Conservation (phyloP, 2,329 filamentous ascomycete genomes). For the Juglanconis oblonga region DNA sequence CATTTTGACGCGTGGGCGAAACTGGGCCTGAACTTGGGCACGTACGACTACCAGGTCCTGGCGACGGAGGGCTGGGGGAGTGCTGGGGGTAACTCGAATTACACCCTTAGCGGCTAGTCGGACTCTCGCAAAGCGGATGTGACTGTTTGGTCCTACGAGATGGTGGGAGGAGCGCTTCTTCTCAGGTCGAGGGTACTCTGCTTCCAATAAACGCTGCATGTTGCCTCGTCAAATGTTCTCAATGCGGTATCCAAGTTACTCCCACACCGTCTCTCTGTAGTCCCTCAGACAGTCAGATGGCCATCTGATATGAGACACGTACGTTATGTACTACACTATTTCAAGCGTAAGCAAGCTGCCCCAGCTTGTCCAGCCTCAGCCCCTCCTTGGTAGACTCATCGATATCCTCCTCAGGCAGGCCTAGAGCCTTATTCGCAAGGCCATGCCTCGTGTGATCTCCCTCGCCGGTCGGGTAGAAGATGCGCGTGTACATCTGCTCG, state of each 20-base stretch:
- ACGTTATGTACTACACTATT: background rate
- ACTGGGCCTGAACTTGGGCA: constrained; percentile 44
- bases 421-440: constrained; percentile 50
- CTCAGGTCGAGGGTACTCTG: background rate
- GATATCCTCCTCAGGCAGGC: constrained; percentile 54
- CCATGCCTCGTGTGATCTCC: constrained; percentile 37
- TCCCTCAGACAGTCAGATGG: background rate
- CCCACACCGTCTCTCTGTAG: background rate
- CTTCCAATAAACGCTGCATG: background rate
- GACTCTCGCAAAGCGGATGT: too few species aligned
- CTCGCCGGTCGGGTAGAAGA: constrained; percentile 46
- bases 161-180: background rate
- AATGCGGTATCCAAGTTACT: background rate
- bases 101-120: constrained; percentile 22
- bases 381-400: constrained; percentile 52
- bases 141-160: background rate
- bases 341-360: background rate
- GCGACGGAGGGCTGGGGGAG: constrained; percentile 46
- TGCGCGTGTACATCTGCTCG: constrained; percentile 52
- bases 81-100: constrained; percentile 28
- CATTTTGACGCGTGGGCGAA: constrained; percentile 52
- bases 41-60: constrained; percentile 49
- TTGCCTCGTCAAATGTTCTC: background rate
- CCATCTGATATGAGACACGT: too few species aligned
- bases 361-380: constrained; percentile 39